phyloP scores from a whole-genome alignment of 2,329 filamentous ascomycete species.

The Coleophoma crateriformis region DNA sequence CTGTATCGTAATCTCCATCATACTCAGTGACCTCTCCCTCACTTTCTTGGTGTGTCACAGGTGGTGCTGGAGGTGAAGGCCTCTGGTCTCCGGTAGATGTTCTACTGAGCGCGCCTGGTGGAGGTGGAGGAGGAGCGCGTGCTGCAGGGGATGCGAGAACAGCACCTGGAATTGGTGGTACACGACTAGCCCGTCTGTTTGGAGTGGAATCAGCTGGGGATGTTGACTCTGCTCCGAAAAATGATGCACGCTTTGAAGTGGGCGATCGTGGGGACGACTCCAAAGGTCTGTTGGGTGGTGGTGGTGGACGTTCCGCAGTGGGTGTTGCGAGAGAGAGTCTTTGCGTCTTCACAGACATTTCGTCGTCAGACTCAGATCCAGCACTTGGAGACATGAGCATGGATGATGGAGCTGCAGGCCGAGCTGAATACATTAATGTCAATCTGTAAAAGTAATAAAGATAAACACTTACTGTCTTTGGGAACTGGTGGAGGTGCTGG shows the following conservation, averaged over 20 bases:
- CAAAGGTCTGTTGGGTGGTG: constrained; percentile 37
- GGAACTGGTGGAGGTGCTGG: constrained; percentile 54
- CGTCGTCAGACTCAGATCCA: constrained; percentile 86
- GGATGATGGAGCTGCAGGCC: constrained; percentile 51
- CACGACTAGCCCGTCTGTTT: constrained; percentile 48
- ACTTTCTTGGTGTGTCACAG: constrained; percentile 49
- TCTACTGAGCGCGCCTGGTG: constrained; percentile 50
- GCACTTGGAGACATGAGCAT: constrained; percentile 60
- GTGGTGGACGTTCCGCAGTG: constrained; percentile 30
- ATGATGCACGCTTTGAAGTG: constrained; percentile 25
- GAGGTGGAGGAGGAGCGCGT: constrained; percentile 64
- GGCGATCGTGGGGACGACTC: constrained; percentile 40
- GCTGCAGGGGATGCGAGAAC: constrained; percentile 40
- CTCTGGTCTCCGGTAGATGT: constrained; percentile 54
- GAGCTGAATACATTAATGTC: constrained; percentile 44
- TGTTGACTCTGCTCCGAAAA: constrained; percentile 27
- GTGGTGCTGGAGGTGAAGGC: constrained; percentile 34
- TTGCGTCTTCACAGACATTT: constrained; percentile 56
- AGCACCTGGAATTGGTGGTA: constrained; percentile 58
- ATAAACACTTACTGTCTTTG: constrained; percentile 48
- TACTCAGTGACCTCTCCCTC: constrained; percentile 87
- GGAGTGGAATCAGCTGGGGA: constrained; percentile 27
- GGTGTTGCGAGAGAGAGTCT: constrained; percentile 36
- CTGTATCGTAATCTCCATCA: constrained; percentile 96
- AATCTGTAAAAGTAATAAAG: background rate